Percentiles rank a stretch among this genome's conserved stretches.
phyloP scores from a whole-genome alignment of 805 yeast genomes.

The Phaffomyces opuntiae region DNA sequence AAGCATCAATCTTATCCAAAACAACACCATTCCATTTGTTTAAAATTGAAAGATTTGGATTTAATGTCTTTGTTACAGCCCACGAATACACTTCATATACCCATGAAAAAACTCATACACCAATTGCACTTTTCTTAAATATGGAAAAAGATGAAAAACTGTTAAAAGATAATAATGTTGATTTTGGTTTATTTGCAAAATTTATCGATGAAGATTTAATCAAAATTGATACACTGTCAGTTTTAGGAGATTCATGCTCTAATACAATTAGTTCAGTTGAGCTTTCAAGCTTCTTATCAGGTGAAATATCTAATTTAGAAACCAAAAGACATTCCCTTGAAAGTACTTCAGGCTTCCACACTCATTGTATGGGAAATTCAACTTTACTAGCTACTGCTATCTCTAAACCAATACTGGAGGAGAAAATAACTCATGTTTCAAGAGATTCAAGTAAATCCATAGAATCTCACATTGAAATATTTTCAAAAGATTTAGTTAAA shows the following conservation, averaged over 20 bases:
- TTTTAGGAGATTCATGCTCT: conserved; percentile 16
- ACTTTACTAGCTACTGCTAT: conserved; percentile 3
- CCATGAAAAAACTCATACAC: conserved; percentile 51
- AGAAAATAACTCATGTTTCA: background rate
- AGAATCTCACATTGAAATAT: background rate
- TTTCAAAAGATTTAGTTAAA: background rate
- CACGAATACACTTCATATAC: conserved; percentile 50
- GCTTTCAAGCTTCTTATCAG: conserved; percentile 30
- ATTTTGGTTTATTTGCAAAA: conserved; percentile 42
- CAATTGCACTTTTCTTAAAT: conserved; percentile 62
- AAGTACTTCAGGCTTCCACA: conserved; percentile 6
- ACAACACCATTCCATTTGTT: conserved; percentile 84
- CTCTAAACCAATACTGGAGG: background rate
- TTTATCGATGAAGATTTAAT: conserved; percentile 28
- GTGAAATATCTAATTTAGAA: conserved; percentile 29
- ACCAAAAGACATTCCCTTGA: conserved; percentile 11
- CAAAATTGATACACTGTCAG: conserved; percentile 20
- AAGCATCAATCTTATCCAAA: conserved; percentile 69
- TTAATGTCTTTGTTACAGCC: conserved; percentile 56
- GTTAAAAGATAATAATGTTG: conserved; percentile 32
- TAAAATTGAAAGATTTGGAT: conserved; percentile 35
- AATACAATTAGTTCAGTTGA: conserved; percentile 25
- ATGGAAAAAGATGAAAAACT: conserved; percentile 32
- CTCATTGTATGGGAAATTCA: conserved; percentile 9
- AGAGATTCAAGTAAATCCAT: conserved; percentile 7